These are phyloP conservation scores for Zoysia matrella DNA, from an alignment of 202 grass and related monocot genomes.

Conservation along the genomic window DNA sequence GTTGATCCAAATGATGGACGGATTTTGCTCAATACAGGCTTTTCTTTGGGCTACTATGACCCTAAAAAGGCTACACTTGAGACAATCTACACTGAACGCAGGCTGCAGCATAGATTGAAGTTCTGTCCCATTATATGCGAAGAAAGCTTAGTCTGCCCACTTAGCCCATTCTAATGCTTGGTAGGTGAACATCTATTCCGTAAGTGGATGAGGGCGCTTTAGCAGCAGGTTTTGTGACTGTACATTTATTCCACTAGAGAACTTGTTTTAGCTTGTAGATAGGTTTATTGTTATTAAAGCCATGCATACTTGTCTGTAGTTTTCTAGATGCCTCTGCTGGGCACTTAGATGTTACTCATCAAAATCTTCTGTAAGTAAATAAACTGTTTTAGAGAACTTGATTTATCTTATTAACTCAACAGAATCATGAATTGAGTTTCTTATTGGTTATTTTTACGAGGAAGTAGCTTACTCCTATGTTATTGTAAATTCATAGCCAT, in stretches of 20 bases:
- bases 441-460: too few species aligned
- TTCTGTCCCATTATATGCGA: slow-evolving; percentile 13
- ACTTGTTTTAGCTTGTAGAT: background rate
- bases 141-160: slow-evolving; percentile 16
- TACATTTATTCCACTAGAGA: background rate
- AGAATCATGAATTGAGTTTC: background rate
- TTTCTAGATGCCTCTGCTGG: background rate
- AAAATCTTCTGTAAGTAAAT: background rate
- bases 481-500: too few species aligned
- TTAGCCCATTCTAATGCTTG: background rate
- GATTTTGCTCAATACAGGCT: slow-evolving; percentile 25
- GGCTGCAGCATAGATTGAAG: background rate
- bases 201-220: background rate
- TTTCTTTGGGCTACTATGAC: slow-evolving; percentile 38
- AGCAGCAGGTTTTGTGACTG: background rate
- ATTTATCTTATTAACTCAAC: background rate
- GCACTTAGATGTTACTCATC: background rate
- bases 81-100: background rate
- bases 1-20: slow-evolving; percentile 31
- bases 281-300: background rate
- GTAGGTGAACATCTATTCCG: background rate
- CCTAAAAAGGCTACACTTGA: slow-evolving; percentile 3
- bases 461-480: too few species aligned
- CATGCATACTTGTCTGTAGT: background rate
- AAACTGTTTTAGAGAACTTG: background rate